Evolutionary conservation across 106 monocot genomes (phyloP), one percentile per base, ranked within the genome.

Genomic region (Dioscorea dumetorum): DNA sequence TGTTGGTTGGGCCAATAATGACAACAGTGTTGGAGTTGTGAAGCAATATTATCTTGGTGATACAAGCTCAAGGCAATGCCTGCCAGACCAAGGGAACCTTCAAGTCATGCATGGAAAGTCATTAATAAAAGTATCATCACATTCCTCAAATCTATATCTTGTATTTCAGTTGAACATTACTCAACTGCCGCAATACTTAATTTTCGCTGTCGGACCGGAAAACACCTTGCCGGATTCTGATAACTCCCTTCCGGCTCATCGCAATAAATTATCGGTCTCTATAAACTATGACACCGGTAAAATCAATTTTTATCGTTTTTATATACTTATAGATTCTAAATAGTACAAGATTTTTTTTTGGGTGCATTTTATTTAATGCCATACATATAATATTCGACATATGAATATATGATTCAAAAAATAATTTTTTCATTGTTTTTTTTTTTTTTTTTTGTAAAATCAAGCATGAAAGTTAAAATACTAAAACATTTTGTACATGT

Each of bases 11-110:
- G 66, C 72, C 24, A 28, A 28, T 3, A 28, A 54, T 11, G 15
- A 51, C 57, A 22, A 28, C 23, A 80, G 77, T 0, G 14, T 35
- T 4, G 86, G 85, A 28, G 21, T 68, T 0, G 74, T 58, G 60
- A 81, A 83, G 63, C 83, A 81, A 67, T 88, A 84, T 73, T 69
- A 60, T 64, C 84, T 84, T 1, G 71, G 74, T 12, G 74, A 81
- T n/a, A 28, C 24, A 49, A 67, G 57, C 58, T 73, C 87, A 18
- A 16, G n/a, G 16, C 15, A 32, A 9, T 87, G 87, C 61, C 70
- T 60, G 20, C 84, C 83, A 7, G 84, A 88, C 72, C 62, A 80
- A 49, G 88, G 81, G 17, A 61, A 49, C 24, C 69, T 88, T 21
- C 28, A 31, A 9, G 35, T 84, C 0, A 69, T 81, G 11, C 12